Conservation (phyloP, 768 basidiomycete genomes). For the Rhodosporidiobolus sp. region DNA sequence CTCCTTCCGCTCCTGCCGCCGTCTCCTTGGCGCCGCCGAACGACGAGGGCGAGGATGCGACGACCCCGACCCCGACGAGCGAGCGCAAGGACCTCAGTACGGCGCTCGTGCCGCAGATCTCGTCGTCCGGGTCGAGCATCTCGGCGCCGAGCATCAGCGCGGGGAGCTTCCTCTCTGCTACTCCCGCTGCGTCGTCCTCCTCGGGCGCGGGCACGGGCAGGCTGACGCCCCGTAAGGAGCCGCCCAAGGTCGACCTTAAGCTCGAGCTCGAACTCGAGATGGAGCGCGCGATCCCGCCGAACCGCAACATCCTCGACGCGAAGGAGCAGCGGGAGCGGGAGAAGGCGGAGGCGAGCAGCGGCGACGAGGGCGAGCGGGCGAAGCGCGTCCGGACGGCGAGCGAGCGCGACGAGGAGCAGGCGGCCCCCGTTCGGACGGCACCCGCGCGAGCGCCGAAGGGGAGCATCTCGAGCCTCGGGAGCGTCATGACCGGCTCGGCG, state of each 20-base stretch:
- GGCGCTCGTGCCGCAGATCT: neutral
- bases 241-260: constrained; percentile 23
- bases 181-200: neutral
- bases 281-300: constrained; percentile 17
- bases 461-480: constrained; percentile 12
- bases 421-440: neutral
- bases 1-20: neutral
- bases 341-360: neutral
- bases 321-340: neutral
- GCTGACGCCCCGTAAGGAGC: constrained; percentile 21
- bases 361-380: neutral
- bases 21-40: neutral
- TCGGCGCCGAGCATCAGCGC: too few relatives aligned
- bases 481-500: neutral
- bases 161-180: neutral
- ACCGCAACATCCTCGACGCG: neutral
- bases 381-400: neutral
- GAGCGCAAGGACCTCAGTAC: constrained; percentile 7
- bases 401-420: neutral
- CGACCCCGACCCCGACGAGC: neutral
- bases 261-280: constrained; percentile 20
- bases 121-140: too few relatives aligned
- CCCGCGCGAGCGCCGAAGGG: neutral
- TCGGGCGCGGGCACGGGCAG: neutral
- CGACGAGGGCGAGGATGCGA: neutral